Conservation (phyloP, 257 asterid species). For the Hygrophila difformis region DNA sequence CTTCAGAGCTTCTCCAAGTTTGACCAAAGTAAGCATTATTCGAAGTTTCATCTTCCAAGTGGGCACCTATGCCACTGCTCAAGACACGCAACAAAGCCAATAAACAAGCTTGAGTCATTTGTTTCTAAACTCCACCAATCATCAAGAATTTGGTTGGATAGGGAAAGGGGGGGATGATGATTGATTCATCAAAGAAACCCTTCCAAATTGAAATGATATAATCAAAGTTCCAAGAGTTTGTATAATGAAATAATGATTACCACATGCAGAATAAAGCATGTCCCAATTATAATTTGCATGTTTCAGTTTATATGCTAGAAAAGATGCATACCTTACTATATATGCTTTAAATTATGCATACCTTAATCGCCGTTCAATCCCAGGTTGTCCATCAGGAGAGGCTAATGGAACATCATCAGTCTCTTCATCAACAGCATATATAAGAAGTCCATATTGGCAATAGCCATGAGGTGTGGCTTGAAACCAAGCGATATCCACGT, state of each 20-base stretch:
- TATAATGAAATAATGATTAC: neutral
- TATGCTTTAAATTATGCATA: too few relatives aligned
- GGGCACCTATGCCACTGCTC: conserved; percentile 29
- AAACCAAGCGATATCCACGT: conserved; percentile 81
- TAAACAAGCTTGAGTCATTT: conserved; percentile 6
- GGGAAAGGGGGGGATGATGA: too few relatives aligned
- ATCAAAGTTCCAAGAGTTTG: neutral
- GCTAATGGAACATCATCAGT: conserved; percentile 32
- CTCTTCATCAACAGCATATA: conserved; percentile 57
- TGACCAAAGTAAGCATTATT: conserved; percentile 31
- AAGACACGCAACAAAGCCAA: conserved; percentile 11
- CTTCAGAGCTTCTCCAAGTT: conserved; percentile 32
- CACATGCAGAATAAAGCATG: neutral
- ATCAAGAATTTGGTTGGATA: too few relatives aligned
- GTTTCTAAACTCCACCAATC: too few relatives aligned
- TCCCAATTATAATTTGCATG: neutral
- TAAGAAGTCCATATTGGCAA: conserved; percentile 73
- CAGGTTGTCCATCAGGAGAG: conserved; percentile 36
- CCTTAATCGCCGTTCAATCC: conserved; percentile 47
- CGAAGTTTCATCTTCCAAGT: conserved; percentile 36
- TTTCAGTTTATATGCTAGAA: neutral
- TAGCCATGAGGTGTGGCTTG: conserved; percentile 62
- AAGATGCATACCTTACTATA: conserved; percentile 52
- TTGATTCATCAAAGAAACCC: neutral
- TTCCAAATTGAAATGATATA: neutral